A percentile compares a stretch with the other conserved stretches of the same genome.
Conservation (phyloP, 352 stramenopile species). For the Phytophthora agathidicida region DNA sequence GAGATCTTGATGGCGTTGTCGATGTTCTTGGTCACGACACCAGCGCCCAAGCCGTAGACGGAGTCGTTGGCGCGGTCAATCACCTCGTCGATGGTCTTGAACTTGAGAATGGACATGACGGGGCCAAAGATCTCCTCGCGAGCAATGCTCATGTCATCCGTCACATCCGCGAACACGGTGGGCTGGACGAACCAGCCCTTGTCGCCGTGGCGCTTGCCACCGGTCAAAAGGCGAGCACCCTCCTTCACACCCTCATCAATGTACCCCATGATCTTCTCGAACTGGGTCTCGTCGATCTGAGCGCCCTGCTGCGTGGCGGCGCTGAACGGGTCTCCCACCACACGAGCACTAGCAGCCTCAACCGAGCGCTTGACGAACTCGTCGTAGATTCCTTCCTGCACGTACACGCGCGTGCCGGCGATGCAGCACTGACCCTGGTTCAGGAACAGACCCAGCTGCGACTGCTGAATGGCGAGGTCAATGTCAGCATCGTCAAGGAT, state of each 20-base stretch:
- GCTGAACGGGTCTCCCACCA: conserved; percentile 62
- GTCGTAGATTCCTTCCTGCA: conserved; percentile 91
- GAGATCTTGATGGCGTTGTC: conserved; percentile 87
- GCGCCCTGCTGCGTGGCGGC: conserved; percentile 50
- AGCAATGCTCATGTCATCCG: conserved; percentile 88
- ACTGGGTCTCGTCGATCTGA: conserved; percentile 68
- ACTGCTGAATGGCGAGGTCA: conserved; percentile 54
- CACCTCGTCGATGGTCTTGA: conserved; percentile 90
- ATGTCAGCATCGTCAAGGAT: conserved; percentile 78
- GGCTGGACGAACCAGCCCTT: conserved; percentile 92
- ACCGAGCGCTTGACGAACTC: conserved; percentile 79
- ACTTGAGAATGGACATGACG: conserved; percentile 90
- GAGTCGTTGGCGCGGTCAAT: conserved; percentile 88
- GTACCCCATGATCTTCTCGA: conserved; percentile 89
- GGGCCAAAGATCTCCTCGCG: conserved; percentile 94
- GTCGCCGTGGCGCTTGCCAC: conserved; percentile 72
- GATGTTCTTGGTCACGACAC: conserved; percentile 91
- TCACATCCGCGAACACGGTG: conserved; percentile 90
- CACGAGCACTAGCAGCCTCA: conserved; percentile 53
- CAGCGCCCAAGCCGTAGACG: conserved; percentile 87
- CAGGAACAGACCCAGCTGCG: conserved; percentile 77
- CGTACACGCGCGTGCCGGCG: conserved; percentile 83
- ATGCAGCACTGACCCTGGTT: conserved; percentile 91
- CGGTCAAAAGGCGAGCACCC: conserved; percentile 81
- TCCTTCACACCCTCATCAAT: conserved; percentile 81